Percentiles rank a stretch among this genome's conserved stretches.
Evolutionary conservation across 2,329 filamentous ascomycete species (phyloP).

Genomic region (Cladosporium sp.): DNA sequence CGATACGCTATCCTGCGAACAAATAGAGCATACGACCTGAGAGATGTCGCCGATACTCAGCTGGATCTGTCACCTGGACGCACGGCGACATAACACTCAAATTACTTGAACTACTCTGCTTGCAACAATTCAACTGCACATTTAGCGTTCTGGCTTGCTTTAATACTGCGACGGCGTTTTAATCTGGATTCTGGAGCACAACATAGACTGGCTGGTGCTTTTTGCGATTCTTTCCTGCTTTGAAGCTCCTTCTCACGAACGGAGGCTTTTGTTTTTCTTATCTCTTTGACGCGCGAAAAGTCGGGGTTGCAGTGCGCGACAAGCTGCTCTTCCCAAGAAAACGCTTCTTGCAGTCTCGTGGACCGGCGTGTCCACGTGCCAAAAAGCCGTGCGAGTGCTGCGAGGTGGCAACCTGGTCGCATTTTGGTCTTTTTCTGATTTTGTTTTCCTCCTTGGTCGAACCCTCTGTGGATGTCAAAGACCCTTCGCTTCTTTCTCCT

Average conservation of each 20-base stretch:
- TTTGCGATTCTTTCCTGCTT: background rate
- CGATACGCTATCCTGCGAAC: background rate
- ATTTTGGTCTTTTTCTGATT: background rate
- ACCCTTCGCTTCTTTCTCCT: background rate
- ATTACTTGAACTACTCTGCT: background rate
- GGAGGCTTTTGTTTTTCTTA: slow-evolving; percentile 8
- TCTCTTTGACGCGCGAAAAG: background rate
- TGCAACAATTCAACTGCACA: slow-evolving; percentile 8
- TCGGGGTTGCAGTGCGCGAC: background rate
- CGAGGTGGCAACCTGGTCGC: background rate
- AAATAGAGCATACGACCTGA: background rate
- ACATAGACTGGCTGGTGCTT: slow-evolving; percentile 7
- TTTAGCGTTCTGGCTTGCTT: slow-evolving; percentile 6
- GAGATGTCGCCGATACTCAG: background rate
- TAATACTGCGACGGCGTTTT: slow-evolving; percentile 9
- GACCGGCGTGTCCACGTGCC: background rate
- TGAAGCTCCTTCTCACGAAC: slow-evolving; percentile 2
- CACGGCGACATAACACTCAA: background rate
- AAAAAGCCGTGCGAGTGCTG: background rate
- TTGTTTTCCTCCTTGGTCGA: background rate
- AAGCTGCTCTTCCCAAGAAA: background rate
- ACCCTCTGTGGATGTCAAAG: background rate
- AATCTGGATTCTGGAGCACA: slow-evolving; percentile 9
- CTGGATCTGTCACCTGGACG: background rate
- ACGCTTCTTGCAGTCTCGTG: background rate